phyloP scores from a whole-genome alignment of 2,329 filamentous ascomycete genomes.

The Cladosporium sp. region DNA sequence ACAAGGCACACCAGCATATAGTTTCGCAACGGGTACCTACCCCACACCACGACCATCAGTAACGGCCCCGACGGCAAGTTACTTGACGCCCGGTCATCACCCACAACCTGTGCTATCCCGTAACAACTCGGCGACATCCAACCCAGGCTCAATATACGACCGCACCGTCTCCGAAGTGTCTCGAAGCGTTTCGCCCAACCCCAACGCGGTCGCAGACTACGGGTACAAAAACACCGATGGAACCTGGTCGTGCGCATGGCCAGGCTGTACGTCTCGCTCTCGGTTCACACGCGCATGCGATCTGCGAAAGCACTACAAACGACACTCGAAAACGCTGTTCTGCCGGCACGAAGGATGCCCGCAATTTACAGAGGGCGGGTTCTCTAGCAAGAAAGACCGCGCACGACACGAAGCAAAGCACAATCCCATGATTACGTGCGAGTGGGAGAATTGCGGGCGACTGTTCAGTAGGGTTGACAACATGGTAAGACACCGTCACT shows the following conservation, averaged over 20 bases:
- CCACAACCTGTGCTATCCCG: not conserved
- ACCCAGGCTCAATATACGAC: not conserved
- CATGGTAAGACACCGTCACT: constrained; percentile 50
- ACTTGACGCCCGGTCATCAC: not conserved
- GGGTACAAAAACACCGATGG: constrained; percentile 50
- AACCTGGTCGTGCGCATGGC: constrained; percentile 61
- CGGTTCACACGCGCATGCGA: constrained; percentile 63
- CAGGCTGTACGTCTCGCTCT: constrained; percentile 60
- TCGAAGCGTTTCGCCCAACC: constrained; percentile 36
- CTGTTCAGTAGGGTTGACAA: constrained; percentile 65
- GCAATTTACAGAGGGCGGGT: constrained; percentile 58
- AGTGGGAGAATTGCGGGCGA: constrained; percentile 59
- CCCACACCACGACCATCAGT: constrained; percentile 11
- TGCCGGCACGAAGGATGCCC: constrained; percentile 62
- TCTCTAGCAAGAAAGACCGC: constrained; percentile 65
- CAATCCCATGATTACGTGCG: constrained; percentile 61
- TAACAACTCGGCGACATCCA: constrained; percentile 7
- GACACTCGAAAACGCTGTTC: constrained; percentile 63
- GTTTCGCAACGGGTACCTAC: not conserved
- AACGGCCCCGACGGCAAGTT: not conserved
- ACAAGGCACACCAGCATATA: not conserved
- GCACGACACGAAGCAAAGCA: constrained; percentile 65
- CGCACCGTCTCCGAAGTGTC: constrained; percentile 30
- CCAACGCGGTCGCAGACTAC: constrained; percentile 38
- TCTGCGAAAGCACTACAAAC: constrained; percentile 63